These are phyloP conservation scores for Zarea fungicola DNA, from an alignment of 2,329 filamentous ascomycete species.

Conservation along the genomic window DNA sequence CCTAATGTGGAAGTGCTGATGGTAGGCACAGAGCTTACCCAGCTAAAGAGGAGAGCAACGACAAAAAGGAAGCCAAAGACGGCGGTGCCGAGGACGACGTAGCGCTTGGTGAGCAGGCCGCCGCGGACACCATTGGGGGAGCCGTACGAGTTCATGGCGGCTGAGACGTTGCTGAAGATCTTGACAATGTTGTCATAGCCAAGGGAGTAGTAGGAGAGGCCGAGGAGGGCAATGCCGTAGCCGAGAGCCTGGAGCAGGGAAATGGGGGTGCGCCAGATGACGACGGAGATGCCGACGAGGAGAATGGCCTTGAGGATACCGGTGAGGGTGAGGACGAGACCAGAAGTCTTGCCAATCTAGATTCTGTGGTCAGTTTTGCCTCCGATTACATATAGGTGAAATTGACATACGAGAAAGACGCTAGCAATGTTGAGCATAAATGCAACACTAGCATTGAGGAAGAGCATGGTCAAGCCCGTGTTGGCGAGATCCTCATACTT, in stretches of 20 bases:
- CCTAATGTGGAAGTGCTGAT: background rate
- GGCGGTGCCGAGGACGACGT: slow-evolving; percentile 20
- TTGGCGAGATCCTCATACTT: slow-evolving; percentile 59
- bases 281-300: slow-evolving; percentile 68
- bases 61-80: slow-evolving; percentile 24
- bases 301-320: slow-evolving; percentile 87
- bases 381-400: too few relatives aligned
- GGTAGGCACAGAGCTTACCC: slow-evolving; percentile 8
- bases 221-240: slow-evolving; percentile 63
- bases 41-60: slow-evolving; percentile 14
- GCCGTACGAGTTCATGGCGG: slow-evolving; percentile 18
- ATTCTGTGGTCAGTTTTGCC: slow-evolving; percentile 11
- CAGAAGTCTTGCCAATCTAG: slow-evolving; percentile 83
- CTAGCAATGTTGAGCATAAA: slow-evolving; percentile 79
- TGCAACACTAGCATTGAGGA: slow-evolving; percentile 71
- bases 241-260: slow-evolving; percentile 67
- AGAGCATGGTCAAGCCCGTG: slow-evolving; percentile 59
- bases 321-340: slow-evolving; percentile 77
- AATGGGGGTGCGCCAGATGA: slow-evolving; percentile 73
- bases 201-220: slow-evolving; percentile 45
- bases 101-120: slow-evolving; percentile 13
- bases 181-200: slow-evolving; percentile 31
- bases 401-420: slow-evolving; percentile 70
- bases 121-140: slow-evolving; percentile 15
- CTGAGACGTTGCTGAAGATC: slow-evolving; percentile 18